Percentiles rank a stretch among this genome's conserved stretches.
These are phyloP conservation scores for Batkoa obscura DNA, from an alignment of 371 early-diverging fungal genomes.

Conservation along the genomic window DNA sequence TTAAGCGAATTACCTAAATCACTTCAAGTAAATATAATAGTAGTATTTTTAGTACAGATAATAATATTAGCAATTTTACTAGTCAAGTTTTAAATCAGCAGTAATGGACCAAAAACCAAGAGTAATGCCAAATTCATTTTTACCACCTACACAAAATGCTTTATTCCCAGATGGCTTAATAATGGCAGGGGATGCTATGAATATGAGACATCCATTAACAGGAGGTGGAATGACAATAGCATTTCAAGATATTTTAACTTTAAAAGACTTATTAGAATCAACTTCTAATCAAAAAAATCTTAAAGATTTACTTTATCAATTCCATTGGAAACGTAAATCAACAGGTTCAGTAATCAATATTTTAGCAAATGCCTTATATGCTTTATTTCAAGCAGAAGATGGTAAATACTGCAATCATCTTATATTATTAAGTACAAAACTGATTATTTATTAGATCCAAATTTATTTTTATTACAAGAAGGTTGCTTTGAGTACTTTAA, in stretches of 20 bases:
- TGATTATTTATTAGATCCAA: neutral
- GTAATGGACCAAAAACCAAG: constrained; percentile 53
- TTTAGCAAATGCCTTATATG: constrained; percentile 72
- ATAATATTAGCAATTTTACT: constrained; percentile 5
- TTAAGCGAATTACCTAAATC: constrained; percentile 46
- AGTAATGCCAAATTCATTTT: constrained; percentile 76
- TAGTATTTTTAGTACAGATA: neutral
- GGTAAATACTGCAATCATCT: constrained; percentile 14
- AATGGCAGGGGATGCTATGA: constrained; percentile 81
- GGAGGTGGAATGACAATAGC: constrained; percentile 93
- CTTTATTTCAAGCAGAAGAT: constrained; percentile 58
- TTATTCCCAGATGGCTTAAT: constrained; percentile 49
- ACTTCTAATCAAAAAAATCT: constrained; percentile 25
- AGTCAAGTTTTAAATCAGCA: constrained; percentile 39
- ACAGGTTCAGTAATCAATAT: constrained; percentile 67
- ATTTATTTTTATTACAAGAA: constrained; percentile 27
- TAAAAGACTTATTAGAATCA: constrained; percentile 26
- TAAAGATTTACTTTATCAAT: constrained; percentile 28
- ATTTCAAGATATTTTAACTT: constrained; percentile 62
- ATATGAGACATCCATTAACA: constrained; percentile 87
- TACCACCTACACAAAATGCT: constrained; percentile 40
- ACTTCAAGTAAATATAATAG: constrained; percentile 22
- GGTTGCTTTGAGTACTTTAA: constrained; percentile 79
- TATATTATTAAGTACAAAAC: neutral
- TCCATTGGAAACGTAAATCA: constrained; percentile 63